Evolutionary conservation across 805 yeast species (phyloP), one percentile per base, ranked within the genome.

Genomic region (Metschnikowia drakensbergensis): DNA sequence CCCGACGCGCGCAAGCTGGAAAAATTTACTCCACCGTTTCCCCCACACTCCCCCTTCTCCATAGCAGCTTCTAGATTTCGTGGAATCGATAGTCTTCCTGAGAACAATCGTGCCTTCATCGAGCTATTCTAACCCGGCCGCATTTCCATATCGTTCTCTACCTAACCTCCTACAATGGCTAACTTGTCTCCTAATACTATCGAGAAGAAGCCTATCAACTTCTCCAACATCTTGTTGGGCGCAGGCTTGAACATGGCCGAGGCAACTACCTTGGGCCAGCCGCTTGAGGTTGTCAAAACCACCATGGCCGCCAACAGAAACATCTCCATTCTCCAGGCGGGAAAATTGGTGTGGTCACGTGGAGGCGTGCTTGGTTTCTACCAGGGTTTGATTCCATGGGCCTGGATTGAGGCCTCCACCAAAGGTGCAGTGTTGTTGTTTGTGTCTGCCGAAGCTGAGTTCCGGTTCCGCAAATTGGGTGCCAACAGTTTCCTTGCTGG

Each of bases 391-490:
- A 91, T 92, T 55, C 99, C 99, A 41, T 94, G 99, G 99, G 99
- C 98, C 5, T 91, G 98, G 97, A 87, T 94, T 58, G 99, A 92
- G 70, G 99, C 97, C 7, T 87, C 96, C n/a, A 94, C 99, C 33
- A 94, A 94, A 68, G 99, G 99, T 66, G 97, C 98, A 4, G 96
- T 91, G 6, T 75, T 94, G 48, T 76, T 94, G 58, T 94, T 94
- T 61, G 97, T 90, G 31, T 85, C 96, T 40, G 83, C 95, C 40
- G 98, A 94, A 65, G 87, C 90, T 45, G 98, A 94, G 69, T 88
- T 88, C 67, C 79, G 78, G 42, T 81, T 84, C 59, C 83, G 77
- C 61, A 68, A 66, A 31, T 51, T 84, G 22, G 95, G 96, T 45
- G 52, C 79, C 75, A 58, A 53, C 49, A 81, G 86, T 54, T 90